phyloP scores from a whole-genome alignment of 306 rosid species.

The Prunus davidiana region DNA sequence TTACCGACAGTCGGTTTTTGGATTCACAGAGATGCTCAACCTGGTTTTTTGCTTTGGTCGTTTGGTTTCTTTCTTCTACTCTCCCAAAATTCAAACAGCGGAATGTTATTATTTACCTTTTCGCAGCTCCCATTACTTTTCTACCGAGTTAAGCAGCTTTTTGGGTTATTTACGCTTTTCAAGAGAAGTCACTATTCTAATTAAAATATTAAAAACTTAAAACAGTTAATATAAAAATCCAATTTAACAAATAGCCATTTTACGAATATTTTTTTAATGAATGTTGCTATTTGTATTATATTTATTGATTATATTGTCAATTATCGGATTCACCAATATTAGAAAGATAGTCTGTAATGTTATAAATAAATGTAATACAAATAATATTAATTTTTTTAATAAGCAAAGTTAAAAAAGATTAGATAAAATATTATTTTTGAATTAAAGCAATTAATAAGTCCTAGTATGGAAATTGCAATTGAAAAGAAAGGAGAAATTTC shows the following conservation, averaged over 20 bases:
- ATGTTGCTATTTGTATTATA: too few relatives aligned
- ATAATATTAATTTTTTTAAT: too few relatives aligned
- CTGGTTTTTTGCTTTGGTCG: neutral
- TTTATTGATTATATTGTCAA: rapidly evolving
- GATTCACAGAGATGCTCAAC: neutral
- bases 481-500: neutral
- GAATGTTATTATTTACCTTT: neutral
- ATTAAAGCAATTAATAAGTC: neutral
- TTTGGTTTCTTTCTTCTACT: neutral
- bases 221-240: too few relatives aligned
- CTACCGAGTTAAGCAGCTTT: neutral
- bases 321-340: rapidly evolving
- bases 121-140: neutral
- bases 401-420: too few relatives aligned
- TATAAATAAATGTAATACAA: too few relatives aligned
- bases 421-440: too few relatives aligned
- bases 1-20: neutral
- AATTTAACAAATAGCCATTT: too few relatives aligned
- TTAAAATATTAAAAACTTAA: neutral
- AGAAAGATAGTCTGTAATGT: too few relatives aligned
- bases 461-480: neutral
- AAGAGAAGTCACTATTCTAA: neutral
- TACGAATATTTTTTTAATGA: too few relatives aligned
- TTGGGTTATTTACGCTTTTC: neutral
- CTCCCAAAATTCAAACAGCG: neutral